Evolutionary conservation across 1,284 basidiomycete genomes (phyloP), one percentile per base, ranked within the genome.

Genomic region (Ceratobasidium sp.): DNA sequence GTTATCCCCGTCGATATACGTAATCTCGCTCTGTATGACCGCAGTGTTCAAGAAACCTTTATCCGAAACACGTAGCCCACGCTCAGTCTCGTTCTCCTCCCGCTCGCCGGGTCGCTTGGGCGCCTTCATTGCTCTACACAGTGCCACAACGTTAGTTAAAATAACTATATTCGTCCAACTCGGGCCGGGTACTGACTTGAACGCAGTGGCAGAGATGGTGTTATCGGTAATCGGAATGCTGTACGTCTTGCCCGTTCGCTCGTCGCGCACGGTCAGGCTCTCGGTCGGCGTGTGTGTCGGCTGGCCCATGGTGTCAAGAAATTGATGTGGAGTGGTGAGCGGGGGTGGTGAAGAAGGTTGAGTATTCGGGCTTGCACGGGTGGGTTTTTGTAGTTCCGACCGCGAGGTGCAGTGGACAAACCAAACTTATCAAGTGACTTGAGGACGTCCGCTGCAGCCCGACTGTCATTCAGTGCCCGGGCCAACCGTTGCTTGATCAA

Each of bases 41-140:
- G 95, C 94, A 1, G 95, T 96, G 80, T 96, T 96, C 84, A 95
- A 82, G 84, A 93, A 95, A 1, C 93, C 93, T 84, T 89, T 90
- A 85, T 96, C 94, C 49, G 89, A 86, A 15, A 96, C 89, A 49
- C 93, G 88, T 37, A 96, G 83, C 0, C 94, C 95, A 77, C 90
- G 92, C 83, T 90, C 88, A 0, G 91, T 91, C 85, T 96, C 95
- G 82, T 96, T 93, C 87, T 96, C 94, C 69, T 89, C 88, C 49
- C 92, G 86, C 81, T 94, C 93, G 0, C 87, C 88, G 34, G 86
- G 82, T 43, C 86, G 86, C 22, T 84, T 79, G 0, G 89, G 84
- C 0, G 93, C 91, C 52, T 88, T 87, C 79, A 82, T 78, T 17
- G 71, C 71, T 65, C 71, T 75, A 13, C 13, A 9, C 51, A 22